A percentile compares a stretch with the other conserved stretches of the same genome.
These are phyloP conservation scores for Hsuehochloa calcarea DNA, from an alignment of 176 grass and related monocot genomes.

Conservation along the genomic window DNA sequence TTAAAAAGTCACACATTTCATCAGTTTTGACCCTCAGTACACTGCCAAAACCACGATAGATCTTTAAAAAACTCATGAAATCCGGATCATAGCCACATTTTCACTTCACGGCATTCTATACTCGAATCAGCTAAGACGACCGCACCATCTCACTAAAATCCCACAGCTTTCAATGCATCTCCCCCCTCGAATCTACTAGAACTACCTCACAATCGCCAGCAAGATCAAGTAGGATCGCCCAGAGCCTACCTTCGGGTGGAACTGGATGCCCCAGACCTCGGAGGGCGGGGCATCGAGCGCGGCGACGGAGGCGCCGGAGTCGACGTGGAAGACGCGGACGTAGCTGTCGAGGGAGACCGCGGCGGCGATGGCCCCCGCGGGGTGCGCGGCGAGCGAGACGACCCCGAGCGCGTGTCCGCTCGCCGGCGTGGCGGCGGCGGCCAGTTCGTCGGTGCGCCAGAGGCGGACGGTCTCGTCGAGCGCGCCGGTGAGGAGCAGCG, in stretches of 20 bases:
- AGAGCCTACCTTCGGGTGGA: constrained; percentile 75
- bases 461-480: constrained; percentile 79
- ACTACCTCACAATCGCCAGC: background rate
- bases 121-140: background rate
- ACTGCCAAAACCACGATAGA: background rate
- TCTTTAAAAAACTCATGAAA: background rate
- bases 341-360: constrained; percentile 73
- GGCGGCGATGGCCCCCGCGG: constrained; percentile 64
- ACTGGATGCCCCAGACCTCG: constrained; percentile 89
- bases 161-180: background rate
- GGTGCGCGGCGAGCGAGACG: constrained; percentile 63
- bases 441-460: constrained; percentile 78
- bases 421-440: constrained; percentile 25
- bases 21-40: background rate
- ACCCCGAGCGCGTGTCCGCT: constrained; percentile 71
- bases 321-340: constrained; percentile 77
- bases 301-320: constrained; percentile 63
- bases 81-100: background rate
- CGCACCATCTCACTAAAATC: background rate
- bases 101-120: background rate
- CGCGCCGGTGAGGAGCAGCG: constrained; percentile 72
- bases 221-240: background rate
- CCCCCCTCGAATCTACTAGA: background rate
- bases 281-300: constrained; percentile 77
- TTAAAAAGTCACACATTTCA: background rate